phyloP scores from a whole-genome alignment of 352 stramenopile genomes.

The Phytophthora sojae region DNA sequence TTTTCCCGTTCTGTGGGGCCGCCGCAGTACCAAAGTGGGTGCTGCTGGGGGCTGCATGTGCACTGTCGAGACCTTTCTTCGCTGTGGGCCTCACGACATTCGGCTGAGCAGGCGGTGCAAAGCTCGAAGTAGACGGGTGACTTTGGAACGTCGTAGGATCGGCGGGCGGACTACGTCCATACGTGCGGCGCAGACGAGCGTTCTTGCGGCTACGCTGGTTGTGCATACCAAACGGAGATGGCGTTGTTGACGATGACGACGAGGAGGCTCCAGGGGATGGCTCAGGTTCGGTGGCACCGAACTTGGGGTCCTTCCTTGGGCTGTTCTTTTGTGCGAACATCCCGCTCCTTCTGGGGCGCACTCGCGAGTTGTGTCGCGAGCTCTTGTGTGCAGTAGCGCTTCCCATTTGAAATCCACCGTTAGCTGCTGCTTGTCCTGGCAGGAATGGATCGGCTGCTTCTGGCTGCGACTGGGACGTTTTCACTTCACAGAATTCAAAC shows the following conservation, averaged over 20 bases:
- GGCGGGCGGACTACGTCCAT: conserved; percentile 40
- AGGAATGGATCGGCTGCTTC: conserved; percentile 6
- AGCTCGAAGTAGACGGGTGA: conserved; percentile 14
- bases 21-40: not conserved
- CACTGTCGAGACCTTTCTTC: conserved; percentile 14
- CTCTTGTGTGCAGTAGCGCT: conserved; percentile 24
- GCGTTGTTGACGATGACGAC: conserved; percentile 6
- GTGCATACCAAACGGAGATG: conserved; percentile 46
- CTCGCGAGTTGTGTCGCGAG: conserved; percentile 24
- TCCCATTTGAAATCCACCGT: conserved; percentile 40
- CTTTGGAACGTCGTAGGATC: conserved; percentile 54
- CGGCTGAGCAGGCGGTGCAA: conserved; percentile 14
- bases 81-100: conserved; percentile 12
- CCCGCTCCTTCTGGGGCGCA: conserved; percentile 28
- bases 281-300: conserved; percentile 21
- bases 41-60: conserved; percentile 1
- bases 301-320: conserved; percentile 21
- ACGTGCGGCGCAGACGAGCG: conserved; percentile 31
- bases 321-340: conserved; percentile 50
- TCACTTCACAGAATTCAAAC: conserved; percentile 35
- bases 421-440: not conserved
- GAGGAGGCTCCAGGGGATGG: conserved; percentile 20
- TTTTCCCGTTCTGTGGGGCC: conserved; percentile 2
- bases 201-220: conserved; percentile 37
- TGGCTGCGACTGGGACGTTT: not conserved